These are phyloP conservation scores for Eucalyptus guilfoylei DNA, from an alignment of 345 rosid genomes.

Conservation along the genomic window DNA sequence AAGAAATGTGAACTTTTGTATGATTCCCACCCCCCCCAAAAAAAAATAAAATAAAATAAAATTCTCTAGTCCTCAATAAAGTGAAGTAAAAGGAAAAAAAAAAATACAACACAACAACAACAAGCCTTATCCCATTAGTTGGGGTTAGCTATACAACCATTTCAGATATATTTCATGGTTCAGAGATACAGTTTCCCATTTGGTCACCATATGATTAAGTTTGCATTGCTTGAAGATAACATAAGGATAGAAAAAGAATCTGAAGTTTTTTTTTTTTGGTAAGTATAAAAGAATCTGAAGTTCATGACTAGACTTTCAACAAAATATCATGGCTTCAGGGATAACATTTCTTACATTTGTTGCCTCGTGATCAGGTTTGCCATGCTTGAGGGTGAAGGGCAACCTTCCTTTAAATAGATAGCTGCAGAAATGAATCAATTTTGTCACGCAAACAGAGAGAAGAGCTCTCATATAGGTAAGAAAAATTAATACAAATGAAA, in stretches of 20 bases:
- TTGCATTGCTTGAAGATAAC: not conserved
- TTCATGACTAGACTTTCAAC: not conserved
- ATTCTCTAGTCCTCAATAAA: not conserved
- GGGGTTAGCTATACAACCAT: not conserved
- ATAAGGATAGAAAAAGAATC: not conserved
- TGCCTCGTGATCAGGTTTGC: slow-evolving; percentile 89
- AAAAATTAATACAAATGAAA: not conserved
- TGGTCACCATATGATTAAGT: not conserved
- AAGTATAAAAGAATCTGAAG: not conserved
- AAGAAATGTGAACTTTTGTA: not conserved
- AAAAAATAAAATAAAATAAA: too few species aligned
- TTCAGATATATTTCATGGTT: not conserved
- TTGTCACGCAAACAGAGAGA: not conserved
- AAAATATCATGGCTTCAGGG: not conserved
- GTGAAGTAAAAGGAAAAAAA: not conserved
- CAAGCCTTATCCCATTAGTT: not conserved
- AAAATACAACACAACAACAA: not conserved
- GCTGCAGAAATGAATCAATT: slow-evolving; percentile 25
- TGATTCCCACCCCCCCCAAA: not conserved
- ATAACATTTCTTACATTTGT: slow-evolving; percentile 43
- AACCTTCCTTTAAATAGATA: slow-evolving; percentile 67
- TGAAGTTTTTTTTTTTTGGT: too few species aligned
- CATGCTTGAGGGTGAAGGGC: slow-evolving; percentile 74
- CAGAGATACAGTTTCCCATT: not conserved
- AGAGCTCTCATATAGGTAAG: not conserved